Percentiles rank a stretch among this genome's conserved stretches.
These are phyloP conservation scores for Ilyonectria sp. DNA, from an alignment of 2,329 filamentous ascomycete species.

Conservation along the genomic window DNA sequence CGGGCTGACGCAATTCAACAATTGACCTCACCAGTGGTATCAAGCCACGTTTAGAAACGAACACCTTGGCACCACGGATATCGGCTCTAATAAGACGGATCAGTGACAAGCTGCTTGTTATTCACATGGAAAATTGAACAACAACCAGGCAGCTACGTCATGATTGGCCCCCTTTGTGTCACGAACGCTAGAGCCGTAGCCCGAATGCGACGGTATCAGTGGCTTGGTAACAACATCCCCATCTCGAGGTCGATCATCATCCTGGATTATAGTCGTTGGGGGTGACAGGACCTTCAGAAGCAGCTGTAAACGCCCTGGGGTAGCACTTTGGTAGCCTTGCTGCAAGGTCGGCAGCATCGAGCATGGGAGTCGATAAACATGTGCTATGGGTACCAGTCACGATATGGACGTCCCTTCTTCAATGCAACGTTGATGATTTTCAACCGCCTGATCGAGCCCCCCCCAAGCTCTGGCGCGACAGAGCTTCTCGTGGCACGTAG, in stretches of 20 bases:
- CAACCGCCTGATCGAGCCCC: not conserved
- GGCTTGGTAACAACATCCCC: not conserved
- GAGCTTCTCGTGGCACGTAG: not conserved
- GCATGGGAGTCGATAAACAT: conserved; percentile 1
- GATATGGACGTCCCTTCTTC: not conserved
- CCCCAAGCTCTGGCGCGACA: not conserved
- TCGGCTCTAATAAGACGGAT: not conserved
- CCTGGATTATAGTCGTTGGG: not conserved
- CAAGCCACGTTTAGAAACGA: not conserved
- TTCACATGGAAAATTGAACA: not conserved
- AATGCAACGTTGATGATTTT: not conserved
- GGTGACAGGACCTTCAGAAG: not conserved
- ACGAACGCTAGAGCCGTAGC: not conserved
- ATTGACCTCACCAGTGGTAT: not conserved
- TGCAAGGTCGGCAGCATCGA: not conserved
- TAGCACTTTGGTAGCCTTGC: conserved; percentile 1
- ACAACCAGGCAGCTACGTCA: not conserved
- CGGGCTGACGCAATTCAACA: not conserved
- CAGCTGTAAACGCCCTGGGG: not conserved
- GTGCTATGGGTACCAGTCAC: conserved; percentile 5
- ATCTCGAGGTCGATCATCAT: not conserved
- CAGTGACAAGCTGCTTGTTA: not conserved
- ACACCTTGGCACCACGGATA: not conserved
- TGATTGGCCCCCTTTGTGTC: not conserved
- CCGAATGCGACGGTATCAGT: not conserved